Conservation (phyloP, 345 rosid species). For the Clausena lansium region DNA sequence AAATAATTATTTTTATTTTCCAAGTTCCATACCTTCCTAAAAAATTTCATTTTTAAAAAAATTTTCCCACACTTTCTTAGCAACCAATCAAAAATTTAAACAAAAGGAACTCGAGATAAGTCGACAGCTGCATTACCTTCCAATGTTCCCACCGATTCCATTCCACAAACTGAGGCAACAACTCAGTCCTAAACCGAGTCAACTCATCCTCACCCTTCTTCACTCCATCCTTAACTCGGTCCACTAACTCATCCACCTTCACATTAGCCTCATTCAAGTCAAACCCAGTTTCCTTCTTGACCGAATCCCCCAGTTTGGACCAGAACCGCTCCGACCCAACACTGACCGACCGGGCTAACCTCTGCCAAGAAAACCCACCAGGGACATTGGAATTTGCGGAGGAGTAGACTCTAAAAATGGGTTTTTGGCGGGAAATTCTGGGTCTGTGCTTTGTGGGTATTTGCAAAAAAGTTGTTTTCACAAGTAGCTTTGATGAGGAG, state of each 20-base stretch:
- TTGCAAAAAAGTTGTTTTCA: constrained; percentile 21
- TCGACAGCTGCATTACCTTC: constrained; percentile 50
- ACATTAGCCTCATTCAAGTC: constrained; percentile 46
- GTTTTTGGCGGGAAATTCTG: constrained; percentile 30
- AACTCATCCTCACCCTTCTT: constrained; percentile 42
- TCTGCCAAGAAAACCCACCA: constrained; percentile 59
- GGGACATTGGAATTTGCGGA: constrained; percentile 48
- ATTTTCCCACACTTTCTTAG: neutral
- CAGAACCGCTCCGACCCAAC: constrained; percentile 52
- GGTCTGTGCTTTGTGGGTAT: constrained; percentile 31
- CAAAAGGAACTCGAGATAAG: neutral
- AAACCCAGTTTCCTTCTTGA: constrained; percentile 70
- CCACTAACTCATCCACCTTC: constrained; percentile 40
- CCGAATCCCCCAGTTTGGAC: constrained; percentile 54
- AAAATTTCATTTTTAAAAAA: neutral
- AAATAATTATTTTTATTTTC: neutral
- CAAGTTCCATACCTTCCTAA: neutral
- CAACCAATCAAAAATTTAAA: neutral
- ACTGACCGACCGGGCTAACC: constrained; percentile 42
- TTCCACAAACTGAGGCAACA: constrained; percentile 49
- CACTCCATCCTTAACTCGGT: constrained; percentile 37
- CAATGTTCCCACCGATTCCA: constrained; percentile 87
- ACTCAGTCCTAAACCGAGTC: constrained; percentile 50
- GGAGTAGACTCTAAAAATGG: constrained; percentile 37
- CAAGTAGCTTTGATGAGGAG: constrained; percentile 20